These are phyloP conservation scores for Mycena sp. DNA, from an alignment of 1,284 basidiomycete genomes.

Conservation along the genomic window DNA sequence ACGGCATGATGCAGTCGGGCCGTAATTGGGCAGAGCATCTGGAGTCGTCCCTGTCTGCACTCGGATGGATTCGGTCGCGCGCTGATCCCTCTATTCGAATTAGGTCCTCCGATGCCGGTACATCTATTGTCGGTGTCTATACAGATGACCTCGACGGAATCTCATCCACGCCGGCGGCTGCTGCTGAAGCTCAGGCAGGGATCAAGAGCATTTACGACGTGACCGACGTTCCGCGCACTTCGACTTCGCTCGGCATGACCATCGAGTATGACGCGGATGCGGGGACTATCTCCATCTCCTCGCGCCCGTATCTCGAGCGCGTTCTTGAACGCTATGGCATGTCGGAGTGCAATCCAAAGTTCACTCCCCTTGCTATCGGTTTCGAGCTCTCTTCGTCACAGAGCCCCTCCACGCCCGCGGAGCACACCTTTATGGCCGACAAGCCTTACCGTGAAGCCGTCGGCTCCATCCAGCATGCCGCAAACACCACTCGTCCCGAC, in stretches of 20 bases:
- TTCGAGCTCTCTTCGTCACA: background rate
- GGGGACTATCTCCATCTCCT: slow-evolving; percentile 13
- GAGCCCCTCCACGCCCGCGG: background rate
- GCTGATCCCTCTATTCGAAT: slow-evolving; percentile 18
- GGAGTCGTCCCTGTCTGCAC: background rate
- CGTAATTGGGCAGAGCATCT: slow-evolving; percentile 20
- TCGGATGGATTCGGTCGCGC: slow-evolving; percentile 19
- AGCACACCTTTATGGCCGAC: slow-evolving; percentile 38
- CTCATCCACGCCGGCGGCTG: slow-evolving; percentile 8
- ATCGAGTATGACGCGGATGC: slow-evolving; percentile 10
- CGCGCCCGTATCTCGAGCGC: slow-evolving; percentile 19
- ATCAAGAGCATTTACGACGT: slow-evolving; percentile 6
- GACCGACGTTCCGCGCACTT: slow-evolving; percentile 15
- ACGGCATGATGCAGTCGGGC: slow-evolving; percentile 26
- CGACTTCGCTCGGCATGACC: slow-evolving; percentile 24
- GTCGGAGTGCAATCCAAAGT: slow-evolving; percentile 20
- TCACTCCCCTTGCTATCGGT: slow-evolving; percentile 14
- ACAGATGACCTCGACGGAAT: slow-evolving; percentile 20
- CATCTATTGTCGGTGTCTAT: slow-evolving; percentile 18
- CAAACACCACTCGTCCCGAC: slow-evolving; percentile 41
- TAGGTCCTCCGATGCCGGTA: background rate
- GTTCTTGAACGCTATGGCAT: slow-evolving; percentile 20
- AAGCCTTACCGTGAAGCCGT: slow-evolving; percentile 40
- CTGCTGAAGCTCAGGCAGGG: slow-evolving; percentile 3
- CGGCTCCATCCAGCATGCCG: slow-evolving; percentile 45